Percentiles rank a stretch among this genome's conserved stretches.
Conservation (phyloP, 2,329 filamentous ascomycete genomes). For the Stagonosporopsis vannaccii region DNA sequence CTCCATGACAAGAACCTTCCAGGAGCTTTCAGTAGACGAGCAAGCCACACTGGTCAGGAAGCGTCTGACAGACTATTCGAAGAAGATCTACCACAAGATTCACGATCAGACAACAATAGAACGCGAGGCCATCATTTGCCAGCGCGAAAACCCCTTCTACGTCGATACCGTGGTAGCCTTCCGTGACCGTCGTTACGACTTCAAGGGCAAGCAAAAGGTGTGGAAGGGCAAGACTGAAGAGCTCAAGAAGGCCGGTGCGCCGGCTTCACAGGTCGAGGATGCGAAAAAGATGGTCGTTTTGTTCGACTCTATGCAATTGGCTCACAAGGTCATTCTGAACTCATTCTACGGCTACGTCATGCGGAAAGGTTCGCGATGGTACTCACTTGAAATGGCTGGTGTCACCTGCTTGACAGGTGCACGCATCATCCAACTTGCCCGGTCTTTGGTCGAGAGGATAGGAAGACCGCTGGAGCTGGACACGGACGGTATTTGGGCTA, state of each 20-base stretch:
- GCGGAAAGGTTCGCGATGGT: conserved; percentile 98
- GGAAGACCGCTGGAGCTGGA: conserved; percentile 93
- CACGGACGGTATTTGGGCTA: conserved; percentile 99
- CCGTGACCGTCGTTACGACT: conserved; percentile 95
- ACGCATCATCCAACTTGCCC: conserved; percentile 94
- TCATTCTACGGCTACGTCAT: conserved; percentile 99
- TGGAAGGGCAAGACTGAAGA: conserved; percentile 97
- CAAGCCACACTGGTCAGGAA: conserved; percentile 83
- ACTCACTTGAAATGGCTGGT: conserved; percentile 99
- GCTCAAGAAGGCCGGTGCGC: conserved; percentile 82
- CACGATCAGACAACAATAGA: conserved; percentile 92
- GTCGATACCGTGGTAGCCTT: conserved; percentile 96
- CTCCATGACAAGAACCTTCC: conserved; percentile 74
- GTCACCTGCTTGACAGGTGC: conserved; percentile 97
- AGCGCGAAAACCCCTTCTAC: conserved; percentile 97
- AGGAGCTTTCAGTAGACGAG: conserved; percentile 82
- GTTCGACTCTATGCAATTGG: conserved; percentile 93
- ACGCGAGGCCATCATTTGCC: conserved; percentile 96
- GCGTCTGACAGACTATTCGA: conserved; percentile 88
- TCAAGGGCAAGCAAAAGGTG: conserved; percentile 96
- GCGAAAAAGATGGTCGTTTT: conserved; percentile 99
- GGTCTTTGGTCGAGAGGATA: conserved; percentile 90
- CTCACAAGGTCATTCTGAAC: conserved; percentile 98
- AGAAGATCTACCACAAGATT: conserved; percentile 99
- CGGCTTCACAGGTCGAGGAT: conserved; percentile 79